Conservation (phyloP, 305 asterid genomes). For the Fraxinus sp. region DNA sequence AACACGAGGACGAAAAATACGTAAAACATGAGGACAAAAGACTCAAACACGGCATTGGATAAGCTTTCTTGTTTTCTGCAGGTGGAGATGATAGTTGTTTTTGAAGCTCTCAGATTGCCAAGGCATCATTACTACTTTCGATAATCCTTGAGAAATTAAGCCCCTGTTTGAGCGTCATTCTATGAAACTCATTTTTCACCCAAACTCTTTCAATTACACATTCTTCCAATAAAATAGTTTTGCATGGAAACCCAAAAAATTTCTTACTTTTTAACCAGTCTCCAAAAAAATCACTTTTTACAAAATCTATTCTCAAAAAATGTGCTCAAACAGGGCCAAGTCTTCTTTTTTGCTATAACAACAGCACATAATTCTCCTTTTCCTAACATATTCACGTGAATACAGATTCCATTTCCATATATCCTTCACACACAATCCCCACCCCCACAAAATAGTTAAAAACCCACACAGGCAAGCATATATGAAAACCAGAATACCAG, state of each 20-base stretch:
- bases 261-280: background rate
- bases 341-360: background rate
- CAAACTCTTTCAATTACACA: background rate
- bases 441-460: background rate
- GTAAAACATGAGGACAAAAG: background rate
- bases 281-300: background rate
- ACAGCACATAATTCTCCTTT: background rate
- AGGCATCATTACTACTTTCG: background rate
- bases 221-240: background rate
- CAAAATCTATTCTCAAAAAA: background rate
- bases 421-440: background rate
- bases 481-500: conserved; percentile 11
- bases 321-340: background rate
- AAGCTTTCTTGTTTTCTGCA: background rate
- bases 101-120: background rate
- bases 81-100: background rate
- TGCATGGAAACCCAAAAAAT: background rate
- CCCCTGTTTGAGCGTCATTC: background rate
- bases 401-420: background rate
- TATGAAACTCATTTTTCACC: background rate
- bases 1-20: background rate
- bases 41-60: background rate
- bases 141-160: conserved; percentile 1
- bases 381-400: background rate
- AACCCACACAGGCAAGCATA: background rate